Base-by-base conservation (phyloP, 179 eudicot genomes). In the Sideroxylon spinosum region DNA sequence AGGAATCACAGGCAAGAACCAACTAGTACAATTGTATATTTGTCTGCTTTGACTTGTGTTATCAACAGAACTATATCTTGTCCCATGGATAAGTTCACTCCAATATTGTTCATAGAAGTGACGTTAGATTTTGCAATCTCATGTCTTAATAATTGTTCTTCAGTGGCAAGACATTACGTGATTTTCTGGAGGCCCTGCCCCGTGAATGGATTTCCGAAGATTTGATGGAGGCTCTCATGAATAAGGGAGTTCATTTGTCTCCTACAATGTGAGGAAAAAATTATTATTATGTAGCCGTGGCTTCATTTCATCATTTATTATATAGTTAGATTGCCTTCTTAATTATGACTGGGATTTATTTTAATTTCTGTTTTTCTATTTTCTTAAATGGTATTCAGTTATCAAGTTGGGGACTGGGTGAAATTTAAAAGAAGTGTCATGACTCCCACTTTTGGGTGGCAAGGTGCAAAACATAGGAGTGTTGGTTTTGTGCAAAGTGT, bases 171-270 rank as follows among this genome's bases (percentile, higher is more conserved):
- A 95, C 97, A 28, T 83, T 93, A 49, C 84, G 92, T 74, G 99
- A 95, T 83, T 93, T 86, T 80, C 84, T 95, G 83, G 99, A 95
- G 89, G 89, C 93, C 77, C 91, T 95, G 84, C 99, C 98, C 17
- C 93, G 99, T 66, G 98, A 95, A 85, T 95, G 98, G 98, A 91
- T 95, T 81, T 94, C 98, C 59, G 99, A 95, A 86, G 97, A 95
- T 84, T 82, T 95, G 85, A 91, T 92, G 92, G 98, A 95, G 80
- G 97, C 99, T 59, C 92, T 95, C 72, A 44, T 70, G 52, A 85
- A 82, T 83, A 93, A 87, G 86, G 96, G 97, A 76, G 89, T 94
- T 79, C 92, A 91, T 79, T 83, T 95, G 85, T 93, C 92, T 84
- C 92, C 98, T 80, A 95, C 98, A 77, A 84, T 88, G 98, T 95